Evolutionary conservation across 2,329 filamentous ascomycete genomes (phyloP).

Genomic region (Bipolaris sorokiniana): DNA sequence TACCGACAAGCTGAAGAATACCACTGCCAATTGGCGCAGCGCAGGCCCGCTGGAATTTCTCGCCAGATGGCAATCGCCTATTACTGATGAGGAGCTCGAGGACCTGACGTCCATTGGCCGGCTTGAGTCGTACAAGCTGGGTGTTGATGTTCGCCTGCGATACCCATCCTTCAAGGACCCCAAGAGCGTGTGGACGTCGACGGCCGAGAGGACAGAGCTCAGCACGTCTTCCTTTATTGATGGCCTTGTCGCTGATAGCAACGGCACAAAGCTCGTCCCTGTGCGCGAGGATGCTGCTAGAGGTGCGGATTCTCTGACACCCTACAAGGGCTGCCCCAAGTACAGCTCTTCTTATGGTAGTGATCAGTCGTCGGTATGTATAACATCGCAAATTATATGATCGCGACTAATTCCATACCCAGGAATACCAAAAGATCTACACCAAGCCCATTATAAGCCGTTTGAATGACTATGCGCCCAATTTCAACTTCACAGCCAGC

Average conservation of each 20-base stretch:
- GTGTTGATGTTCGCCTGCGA: slow-evolving; percentile 63
- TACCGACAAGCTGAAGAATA: slow-evolving; percentile 64
- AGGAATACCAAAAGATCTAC: slow-evolving; percentile 59
- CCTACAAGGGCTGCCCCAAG: slow-evolving; percentile 68
- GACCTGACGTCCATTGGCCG: slow-evolving; percentile 67
- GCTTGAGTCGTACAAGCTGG: slow-evolving; percentile 65
- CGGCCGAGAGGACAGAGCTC: slow-evolving; percentile 65
- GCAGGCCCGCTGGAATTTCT: slow-evolving; percentile 64
- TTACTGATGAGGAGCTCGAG: slow-evolving; percentile 63
- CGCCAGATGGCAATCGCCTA: slow-evolving; percentile 61
- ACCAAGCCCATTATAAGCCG: slow-evolving; percentile 66
- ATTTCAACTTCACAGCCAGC: slow-evolving; percentile 67
- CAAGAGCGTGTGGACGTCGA: slow-evolving; percentile 65
- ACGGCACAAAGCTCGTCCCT: slow-evolving; percentile 61
- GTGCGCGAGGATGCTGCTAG: slow-evolving; percentile 63
- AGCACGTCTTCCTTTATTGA: slow-evolving; percentile 65
- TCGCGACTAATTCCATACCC: background rate
- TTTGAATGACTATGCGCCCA: slow-evolving; percentile 59
- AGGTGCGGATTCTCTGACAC: slow-evolving; percentile 67
- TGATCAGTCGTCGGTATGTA: slow-evolving; percentile 55
- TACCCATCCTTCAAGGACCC: slow-evolving; percentile 63
- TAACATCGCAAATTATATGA: background rate
- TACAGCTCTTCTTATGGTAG: slow-evolving; percentile 65
- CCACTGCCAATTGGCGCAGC: slow-evolving; percentile 63
- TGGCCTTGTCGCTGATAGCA: slow-evolving; percentile 61